Percentiles rank a stretch among this genome's conserved stretches.
Conservation (phyloP, 768 basidiomycete genomes). For the Roridomyces roridus region DNA sequence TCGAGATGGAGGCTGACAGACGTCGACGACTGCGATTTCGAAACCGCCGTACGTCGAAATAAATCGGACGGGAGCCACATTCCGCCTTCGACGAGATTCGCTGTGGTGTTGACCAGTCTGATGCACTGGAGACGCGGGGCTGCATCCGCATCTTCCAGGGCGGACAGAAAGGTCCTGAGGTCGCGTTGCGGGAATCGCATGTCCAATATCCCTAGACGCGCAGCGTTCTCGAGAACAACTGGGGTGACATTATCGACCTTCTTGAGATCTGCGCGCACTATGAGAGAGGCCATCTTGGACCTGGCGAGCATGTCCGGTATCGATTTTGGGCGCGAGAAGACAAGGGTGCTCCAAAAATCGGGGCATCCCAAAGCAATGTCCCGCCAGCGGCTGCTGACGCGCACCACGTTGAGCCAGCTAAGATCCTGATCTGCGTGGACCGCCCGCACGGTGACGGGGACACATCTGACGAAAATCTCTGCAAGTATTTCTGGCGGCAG, state of each 20-base stretch:
- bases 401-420: slow-evolving; percentile 22
- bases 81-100: neutral
- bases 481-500: slow-evolving; percentile 26
- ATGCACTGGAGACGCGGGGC: slow-evolving; percentile 11
- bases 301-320: slow-evolving; percentile 25
- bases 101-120: slow-evolving; percentile 5
- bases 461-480: slow-evolving; percentile 23
- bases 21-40: neutral
- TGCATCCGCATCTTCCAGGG: slow-evolving; percentile 11
- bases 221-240: neutral
- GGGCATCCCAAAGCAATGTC: slow-evolving; percentile 21
- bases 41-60: slow-evolving; percentile 5
- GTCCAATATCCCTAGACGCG: slow-evolving; percentile 19
- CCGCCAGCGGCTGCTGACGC: slow-evolving; percentile 21
- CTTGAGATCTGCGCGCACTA: slow-evolving; percentile 18
- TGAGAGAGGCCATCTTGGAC: slow-evolving; percentile 17
- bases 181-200: neutral
- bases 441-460: slow-evolving; percentile 10
- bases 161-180: slow-evolving; percentile 15
- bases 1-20: slow-evolving; percentile 12
- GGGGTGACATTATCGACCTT: neutral
- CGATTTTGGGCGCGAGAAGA: slow-evolving; percentile 21
- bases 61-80: slow-evolving; percentile 19
- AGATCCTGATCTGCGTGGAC: slow-evolving; percentile 11
- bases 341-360: slow-evolving; percentile 23